These are phyloP conservation scores for Aspergillus bertholletiae DNA, from an alignment of 495 filamentous ascomycete genomes.

Conservation along the genomic window DNA sequence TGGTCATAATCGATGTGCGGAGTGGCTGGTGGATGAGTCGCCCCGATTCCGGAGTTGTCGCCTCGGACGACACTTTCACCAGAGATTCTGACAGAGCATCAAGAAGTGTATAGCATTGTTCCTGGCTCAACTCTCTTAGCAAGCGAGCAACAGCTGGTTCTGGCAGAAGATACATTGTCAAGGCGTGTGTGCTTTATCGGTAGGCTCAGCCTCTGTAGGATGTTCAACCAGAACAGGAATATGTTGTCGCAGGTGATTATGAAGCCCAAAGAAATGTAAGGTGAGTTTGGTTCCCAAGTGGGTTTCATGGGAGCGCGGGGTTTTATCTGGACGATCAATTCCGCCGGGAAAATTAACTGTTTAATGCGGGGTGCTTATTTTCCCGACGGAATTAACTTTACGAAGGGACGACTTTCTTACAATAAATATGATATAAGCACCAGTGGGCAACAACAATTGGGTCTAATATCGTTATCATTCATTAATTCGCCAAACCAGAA, in stretches of 20 bases:
- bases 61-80: slow-evolving; percentile 26
- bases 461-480: slow-evolving; percentile 13
- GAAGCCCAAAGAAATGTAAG: too few relatives aligned
- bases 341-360: not conserved
- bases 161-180: slow-evolving; percentile 44
- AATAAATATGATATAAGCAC: too few relatives aligned
- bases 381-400: too few relatives aligned
- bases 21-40: slow-evolving; percentile 65
- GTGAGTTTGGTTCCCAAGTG: too few relatives aligned
- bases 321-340: not conserved
- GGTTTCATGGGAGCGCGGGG: not conserved
- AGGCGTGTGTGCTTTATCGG: not conserved
- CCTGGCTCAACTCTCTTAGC: slow-evolving; percentile 30
- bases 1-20: slow-evolving; percentile 63
- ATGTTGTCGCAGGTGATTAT: too few relatives aligned
- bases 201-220: not conserved
- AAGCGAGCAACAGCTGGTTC: slow-evolving; percentile 34
- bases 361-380: not conserved
- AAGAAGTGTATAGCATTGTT: slow-evolving; percentile 34
- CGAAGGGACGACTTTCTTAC: too few relatives aligned
- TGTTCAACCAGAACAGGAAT: not conserved
- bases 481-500: slow-evolving; percentile 10
- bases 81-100: slow-evolving; percentile 27
- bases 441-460: not conserved
- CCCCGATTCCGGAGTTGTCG: slow-evolving; percentile 18